Base-by-base conservation (phyloP, 345 rosid species). In the Camelina hispida region DNA sequence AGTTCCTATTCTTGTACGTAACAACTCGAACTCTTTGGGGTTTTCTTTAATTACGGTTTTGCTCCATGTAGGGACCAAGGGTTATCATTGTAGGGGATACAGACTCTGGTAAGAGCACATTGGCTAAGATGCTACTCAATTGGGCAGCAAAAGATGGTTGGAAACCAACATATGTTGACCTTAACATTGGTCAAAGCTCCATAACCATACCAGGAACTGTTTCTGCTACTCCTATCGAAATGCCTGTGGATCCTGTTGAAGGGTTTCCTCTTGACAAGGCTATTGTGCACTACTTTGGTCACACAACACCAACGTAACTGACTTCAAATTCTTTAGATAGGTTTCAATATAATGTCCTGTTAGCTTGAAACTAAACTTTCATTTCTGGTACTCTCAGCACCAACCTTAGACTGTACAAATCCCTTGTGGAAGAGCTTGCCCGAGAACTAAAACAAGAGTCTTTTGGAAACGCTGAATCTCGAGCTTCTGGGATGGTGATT, bases 61-160 rank as follows among this genome's bases (percentile, higher is more conserved):
- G 69, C 22, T 59, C 51, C 55, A 44, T 66, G 11, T 81, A 88
- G 93, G 98, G 94, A 13, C 98, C 98, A 34, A 84, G 96, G 53
- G 91, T 89, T 66, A 87, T 91, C 75, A 83, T 91, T 15, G 89
- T 88, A 38, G 97, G 96, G 13, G 85, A 81, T 60, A 84, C 50
- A 0, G 93, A 93, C 86, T 89, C 86, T 46, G 94, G 94, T 22
- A 89, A 91, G 84, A 89, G 89, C 79, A 81, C 94, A 28, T 77
- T 88, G 66, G 80, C 90, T 4, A 87, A 84, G 73, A 91, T 91
- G 96, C 97, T 93, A 64, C 90, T 93, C 37, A 88, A 89, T 75
- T 93, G 97, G 97, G 92, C 97, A 52, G 93, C 89, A 42, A 93
- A 89, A 82, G 87, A 79, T 77, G 93, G 96, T 59, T 89, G 87